Base-by-base conservation (phyloP, 345 rosid species). In the Gossypium rotundifolium region DNA sequence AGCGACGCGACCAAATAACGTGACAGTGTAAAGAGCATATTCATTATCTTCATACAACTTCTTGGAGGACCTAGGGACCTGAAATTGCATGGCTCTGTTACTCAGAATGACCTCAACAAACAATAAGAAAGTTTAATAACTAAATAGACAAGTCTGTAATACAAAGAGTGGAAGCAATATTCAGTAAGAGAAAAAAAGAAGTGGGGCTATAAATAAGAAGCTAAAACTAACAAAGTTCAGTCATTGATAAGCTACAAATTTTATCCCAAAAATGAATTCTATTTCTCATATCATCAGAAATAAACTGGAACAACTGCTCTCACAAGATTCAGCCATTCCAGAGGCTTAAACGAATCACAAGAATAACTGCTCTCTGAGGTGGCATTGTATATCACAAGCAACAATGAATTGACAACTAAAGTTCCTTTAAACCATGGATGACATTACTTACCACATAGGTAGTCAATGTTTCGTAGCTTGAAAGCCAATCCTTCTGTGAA, bases 401-500 rank as follows among this genome's bases (percentile, higher is more conserved):
- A 16, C 69, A 68, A 52, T 64, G 33, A 65, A 1, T 38, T 17
- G 51, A 25, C 16, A 29, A 38, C 16, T 25, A 9, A 60, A 33
- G 12, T 29, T 23, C 57, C 68, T 54, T 22, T 38, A 48, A 62
- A 58, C 14, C 53, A 49, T 1, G 20, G 65, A 74, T 23, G 75
- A 73, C 5, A 76, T 52, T 76, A 57, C 86, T 83, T 89, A 96
- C 99, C 92, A 96, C 97, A 81, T 90, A 96, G 71, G 74, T 85
- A 52, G 98, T 89, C 86, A 96, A 85, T 27, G 93, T 91, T 84
- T 96, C 99, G 58, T 96, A 96, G 82, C 86, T 89, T 65, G 93
- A 90, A 77, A 93, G 76, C 99, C 99, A 96, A 74, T 96, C 99
- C 84, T 96, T 96, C 80, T 96, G 99, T 3, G 99, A 96, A 79